Evolutionary conservation across 805 yeast genomes (phyloP).

Genomic region (Kazachstania africana): DNA sequence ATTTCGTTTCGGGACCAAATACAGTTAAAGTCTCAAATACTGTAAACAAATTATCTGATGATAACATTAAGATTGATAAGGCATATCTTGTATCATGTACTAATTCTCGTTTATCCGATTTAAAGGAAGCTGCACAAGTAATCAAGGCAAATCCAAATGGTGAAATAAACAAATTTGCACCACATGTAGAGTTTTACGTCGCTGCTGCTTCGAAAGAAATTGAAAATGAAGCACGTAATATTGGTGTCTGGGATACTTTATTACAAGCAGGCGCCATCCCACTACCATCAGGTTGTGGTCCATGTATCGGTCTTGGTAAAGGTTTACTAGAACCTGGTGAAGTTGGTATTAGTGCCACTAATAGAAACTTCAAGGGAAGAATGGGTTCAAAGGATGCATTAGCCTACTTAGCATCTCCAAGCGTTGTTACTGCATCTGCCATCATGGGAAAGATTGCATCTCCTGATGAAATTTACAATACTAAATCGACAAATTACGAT

Average conservation of each 20-base stretch:
- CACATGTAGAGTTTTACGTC: conserved; percentile 86
- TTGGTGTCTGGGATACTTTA: conserved; percentile 86
- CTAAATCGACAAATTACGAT: conserved; percentile 35
- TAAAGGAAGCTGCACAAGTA: conserved; percentile 87
- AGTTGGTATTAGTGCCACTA: conserved; percentile 96
- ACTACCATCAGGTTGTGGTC: conserved; percentile 98
- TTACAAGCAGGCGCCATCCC: conserved; percentile 90
- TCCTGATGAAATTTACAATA: conserved; percentile 74
- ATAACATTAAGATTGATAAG: conserved; percentile 73
- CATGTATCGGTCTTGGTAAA: conserved; percentile 94
- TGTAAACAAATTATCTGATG: conserved; percentile 56
- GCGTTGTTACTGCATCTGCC: conserved; percentile 97
- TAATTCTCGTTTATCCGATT: conserved; percentile 84
- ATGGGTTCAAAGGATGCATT: conserved; percentile 97
- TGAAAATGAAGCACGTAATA: conserved; percentile 80
- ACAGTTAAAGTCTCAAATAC: conserved; percentile 87
- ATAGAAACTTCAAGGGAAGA: conserved; percentile 97
- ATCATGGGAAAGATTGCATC: conserved; percentile 88
- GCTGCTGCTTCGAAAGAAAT: conserved; percentile 96
- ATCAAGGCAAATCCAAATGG: conserved; percentile 33
- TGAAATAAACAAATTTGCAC: conserved; percentile 54
- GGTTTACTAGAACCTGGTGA: conserved; percentile 93
- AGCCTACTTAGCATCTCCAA: conserved; percentile 94
- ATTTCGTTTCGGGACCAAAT: conserved; percentile 92
- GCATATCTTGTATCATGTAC: conserved; percentile 98